Evolutionary conservation across 352 stramenopile genomes (phyloP).

Genomic region (Saprolegnia parasitica): DNA sequence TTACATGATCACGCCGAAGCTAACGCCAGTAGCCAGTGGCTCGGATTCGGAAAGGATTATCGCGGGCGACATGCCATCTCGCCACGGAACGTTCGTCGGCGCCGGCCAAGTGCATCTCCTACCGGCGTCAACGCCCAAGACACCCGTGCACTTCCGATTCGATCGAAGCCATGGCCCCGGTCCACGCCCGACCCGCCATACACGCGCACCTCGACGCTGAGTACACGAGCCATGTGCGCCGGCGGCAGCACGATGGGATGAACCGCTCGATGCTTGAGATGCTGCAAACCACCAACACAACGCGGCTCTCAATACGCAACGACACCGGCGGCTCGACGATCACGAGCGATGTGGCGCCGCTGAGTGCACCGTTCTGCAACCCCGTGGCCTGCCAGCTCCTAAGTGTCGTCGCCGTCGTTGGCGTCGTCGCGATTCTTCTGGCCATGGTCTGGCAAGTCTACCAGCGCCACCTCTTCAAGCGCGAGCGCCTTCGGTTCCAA

Average conservation of each 20-base stretch:
- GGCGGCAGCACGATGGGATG: too few species aligned
- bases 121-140: neutral
- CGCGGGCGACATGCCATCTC: neutral
- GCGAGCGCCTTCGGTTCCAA: constrained; percentile 19
- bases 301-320: too few species aligned
- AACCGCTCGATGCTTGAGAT: too few species aligned
- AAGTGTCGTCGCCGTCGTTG: neutral
- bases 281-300: too few species aligned
- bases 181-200: too few species aligned
- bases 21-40: too few species aligned
- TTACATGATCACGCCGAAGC: too few species aligned
- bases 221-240: too few species aligned
- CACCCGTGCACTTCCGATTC: neutral
- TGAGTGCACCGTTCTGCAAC: neutral
- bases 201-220: too few species aligned
- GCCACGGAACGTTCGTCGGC: neutral
- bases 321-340: too few species aligned
- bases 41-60: neutral
- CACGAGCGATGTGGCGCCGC: neutral
- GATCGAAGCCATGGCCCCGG: neutral
- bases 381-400: neutral
- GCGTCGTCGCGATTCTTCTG: neutral
- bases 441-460: constrained; percentile 24
- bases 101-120: neutral
- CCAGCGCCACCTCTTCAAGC: constrained; percentile 18